Evolutionary conservation across 805 yeast species (phyloP), one percentile per base, ranked within the genome.

Genomic region (Candida nitratophila): DNA sequence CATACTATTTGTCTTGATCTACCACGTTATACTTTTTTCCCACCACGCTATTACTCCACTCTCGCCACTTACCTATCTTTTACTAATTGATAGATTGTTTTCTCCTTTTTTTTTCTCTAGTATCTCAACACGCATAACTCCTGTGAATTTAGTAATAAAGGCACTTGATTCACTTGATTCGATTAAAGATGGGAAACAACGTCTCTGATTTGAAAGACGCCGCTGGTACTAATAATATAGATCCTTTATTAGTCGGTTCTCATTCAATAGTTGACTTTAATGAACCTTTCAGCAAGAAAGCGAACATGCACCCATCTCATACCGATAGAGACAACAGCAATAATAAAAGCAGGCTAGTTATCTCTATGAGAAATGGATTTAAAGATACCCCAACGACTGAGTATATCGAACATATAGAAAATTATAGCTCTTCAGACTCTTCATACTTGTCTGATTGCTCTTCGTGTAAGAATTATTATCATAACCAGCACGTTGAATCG

Each of bases 121-220:
- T n/a, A n/a, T n/a, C n/a, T n/a, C n/a, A n/a, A n/a, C n/a, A n/a
- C n/a, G n/a, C n/a, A n/a, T n/a, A n/a, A n/a, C n/a, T n/a, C n/a
- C n/a, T n/a, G n/a, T n/a, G n/a, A n/a, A n/a, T n/a, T n/a, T n/a
- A n/a, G n/a, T n/a, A n/a, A n/a, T n/a, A n/a, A n/a, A n/a, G n/a
- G n/a, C n/a, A n/a, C n/a, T n/a, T n/a, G n/a, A n/a, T n/a, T n/a
- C n/a, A n/a, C n/a, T n/a, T n/a, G n/a, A n/a, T n/a, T n/a, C n/a
- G n/a, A n/a, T 27, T 16, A 5, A 27, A 24, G n/a, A 39, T 39
- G 41, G 41, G 41, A 27, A 39, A 39, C 15, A 39, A 39, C 19
- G 17, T 39, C 3, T 39, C 41, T 15, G 29, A 39, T 15, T 10
- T 20, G 16, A 39, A 21, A 39, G 21, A 26, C 21, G 10, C 26